Percentiles rank a stretch among this genome's conserved stretches.
phyloP scores from a whole-genome alignment of 148 eudicot genomes.

The Vaccinium vitisidaea region DNA sequence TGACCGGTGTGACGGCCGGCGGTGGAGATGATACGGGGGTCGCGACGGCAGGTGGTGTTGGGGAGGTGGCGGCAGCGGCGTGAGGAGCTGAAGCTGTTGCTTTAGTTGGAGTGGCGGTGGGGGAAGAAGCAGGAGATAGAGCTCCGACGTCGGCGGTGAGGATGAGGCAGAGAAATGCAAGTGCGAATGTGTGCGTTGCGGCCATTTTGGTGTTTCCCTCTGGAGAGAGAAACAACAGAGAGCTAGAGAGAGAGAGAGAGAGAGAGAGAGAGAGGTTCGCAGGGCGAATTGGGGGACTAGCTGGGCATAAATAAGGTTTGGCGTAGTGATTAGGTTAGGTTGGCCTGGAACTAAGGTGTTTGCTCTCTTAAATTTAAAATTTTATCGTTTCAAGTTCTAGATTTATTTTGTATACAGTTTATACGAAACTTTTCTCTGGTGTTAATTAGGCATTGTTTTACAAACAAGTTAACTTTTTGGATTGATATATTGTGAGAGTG shows the following conservation, averaged over 20 bases:
- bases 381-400: too few relatives aligned
- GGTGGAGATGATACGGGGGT: conserved; percentile 21
- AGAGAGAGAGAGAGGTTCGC: conserved; percentile 9
- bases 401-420: too few relatives aligned
- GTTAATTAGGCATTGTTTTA: too few relatives aligned
- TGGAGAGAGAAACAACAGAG: conserved; percentile 1
- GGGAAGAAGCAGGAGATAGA: conserved; percentile 37
- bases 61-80: conserved; percentile 16
- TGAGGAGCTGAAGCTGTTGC: conserved; percentile 6
- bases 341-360: too few relatives aligned
- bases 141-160: conserved; percentile 26
- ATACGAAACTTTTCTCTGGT: too few relatives aligned
- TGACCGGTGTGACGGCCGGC: conserved; percentile 21
- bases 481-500: too few relatives aligned
- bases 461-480: too few relatives aligned
- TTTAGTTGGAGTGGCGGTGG: conserved; percentile 15
- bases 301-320: background rate
- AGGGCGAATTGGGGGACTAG: background rate
- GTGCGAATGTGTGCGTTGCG: background rate
- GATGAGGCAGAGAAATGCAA: conserved; percentile 28
- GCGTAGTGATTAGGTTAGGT: too few relatives aligned
- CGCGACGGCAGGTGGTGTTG: conserved; percentile 18
- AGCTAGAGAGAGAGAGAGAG: conserved; percentile 10
- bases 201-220: conserved; percentile 24
- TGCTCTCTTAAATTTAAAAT: too few relatives aligned